Evolutionary conservation across 257 asterid species (phyloP).

Genomic region (Buddleja alternifolia): DNA sequence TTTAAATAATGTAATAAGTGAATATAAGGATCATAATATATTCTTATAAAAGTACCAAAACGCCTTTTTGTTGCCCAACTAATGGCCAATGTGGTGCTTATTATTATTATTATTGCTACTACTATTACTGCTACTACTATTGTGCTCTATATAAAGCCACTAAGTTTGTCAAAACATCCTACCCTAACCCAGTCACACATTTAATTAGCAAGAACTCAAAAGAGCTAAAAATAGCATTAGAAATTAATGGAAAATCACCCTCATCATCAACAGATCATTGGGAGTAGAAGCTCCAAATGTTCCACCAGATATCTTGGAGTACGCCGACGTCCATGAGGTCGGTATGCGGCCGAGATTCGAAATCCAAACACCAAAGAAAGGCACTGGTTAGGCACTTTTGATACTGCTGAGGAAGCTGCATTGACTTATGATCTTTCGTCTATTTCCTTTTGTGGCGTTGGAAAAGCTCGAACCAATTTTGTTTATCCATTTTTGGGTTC

Average conservation of each 20-base stretch:
- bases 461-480: slow-evolving; percentile 43
- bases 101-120: too few species aligned
- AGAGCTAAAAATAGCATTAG: too few species aligned
- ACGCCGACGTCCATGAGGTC: slow-evolving; percentile 42
- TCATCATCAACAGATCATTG: slow-evolving; percentile 24
- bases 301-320: slow-evolving; percentile 43
- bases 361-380: slow-evolving; percentile 44
- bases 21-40: too few species aligned
- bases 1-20: too few species aligned
- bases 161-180: too few species aligned
- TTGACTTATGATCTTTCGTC: slow-evolving; percentile 43
- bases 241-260: slow-evolving; percentile 30
- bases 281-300: slow-evolving; percentile 39
- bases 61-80: too few species aligned
- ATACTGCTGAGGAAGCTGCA: slow-evolving; percentile 21
- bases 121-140: too few species aligned
- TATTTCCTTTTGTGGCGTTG: slow-evolving; percentile 37
- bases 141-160: too few species aligned
- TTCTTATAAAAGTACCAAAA: too few species aligned
- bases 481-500: slow-evolving; percentile 19
- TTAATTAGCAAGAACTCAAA: too few species aligned
- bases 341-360: slow-evolving; percentile 43
- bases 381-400: slow-evolving; percentile 45
- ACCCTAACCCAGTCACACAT: too few species aligned
- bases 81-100: too few species aligned